phyloP scores from a whole-genome alignment of 2,329 filamentous ascomycete species.

The Hysterium pulicare region DNA sequence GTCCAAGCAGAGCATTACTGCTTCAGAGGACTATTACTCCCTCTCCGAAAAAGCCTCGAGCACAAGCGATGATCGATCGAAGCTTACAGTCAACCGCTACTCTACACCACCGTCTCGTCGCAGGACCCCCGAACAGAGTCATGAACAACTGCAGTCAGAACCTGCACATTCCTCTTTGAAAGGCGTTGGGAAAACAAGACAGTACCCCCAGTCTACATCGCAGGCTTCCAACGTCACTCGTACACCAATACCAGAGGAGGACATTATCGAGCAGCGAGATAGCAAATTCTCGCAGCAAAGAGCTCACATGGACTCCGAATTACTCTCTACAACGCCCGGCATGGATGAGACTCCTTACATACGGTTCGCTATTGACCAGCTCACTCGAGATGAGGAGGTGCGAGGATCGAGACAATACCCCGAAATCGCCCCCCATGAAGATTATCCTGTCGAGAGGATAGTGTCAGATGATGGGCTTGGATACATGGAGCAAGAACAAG shows the following conservation, averaged over 20 bases:
- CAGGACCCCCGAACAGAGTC: slow-evolving; percentile 32
- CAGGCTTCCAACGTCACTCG: slow-evolving; percentile 9
- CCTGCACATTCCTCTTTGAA: slow-evolving; percentile 30
- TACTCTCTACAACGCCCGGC: slow-evolving; percentile 54
- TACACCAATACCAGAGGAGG: slow-evolving; percentile 23
- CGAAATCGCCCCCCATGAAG: slow-evolving; percentile 25
- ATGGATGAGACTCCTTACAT: slow-evolving; percentile 85
- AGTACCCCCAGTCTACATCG: slow-evolving; percentile 16
- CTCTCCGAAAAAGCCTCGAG: slow-evolving; percentile 40
- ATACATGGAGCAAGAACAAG: slow-evolving; percentile 34
- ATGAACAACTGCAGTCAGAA: slow-evolving; percentile 34
- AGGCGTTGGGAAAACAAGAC: slow-evolving; percentile 31
- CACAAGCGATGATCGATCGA: slow-evolving; percentile 31
- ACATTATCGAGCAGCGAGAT: slow-evolving; percentile 22
- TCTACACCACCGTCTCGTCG: slow-evolving; percentile 34
- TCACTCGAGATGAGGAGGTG: slow-evolving; percentile 71
- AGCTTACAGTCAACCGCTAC: slow-evolving; percentile 20
- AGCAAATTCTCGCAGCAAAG: slow-evolving; percentile 17
- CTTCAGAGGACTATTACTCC: slow-evolving; percentile 51
- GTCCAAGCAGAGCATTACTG: slow-evolving; percentile 47
- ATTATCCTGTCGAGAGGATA: slow-evolving; percentile 52
- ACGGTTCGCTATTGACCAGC: slow-evolving; percentile 81
- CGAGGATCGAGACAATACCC: slow-evolving; percentile 52
- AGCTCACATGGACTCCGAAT: slow-evolving; percentile 29
- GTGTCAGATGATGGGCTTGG: slow-evolving; percentile 40